Evolutionary conservation across 495 filamentous ascomycete genomes (phyloP), one percentile per base, ranked within the genome.

Genomic region (Cercophora newfieldiana): DNA sequence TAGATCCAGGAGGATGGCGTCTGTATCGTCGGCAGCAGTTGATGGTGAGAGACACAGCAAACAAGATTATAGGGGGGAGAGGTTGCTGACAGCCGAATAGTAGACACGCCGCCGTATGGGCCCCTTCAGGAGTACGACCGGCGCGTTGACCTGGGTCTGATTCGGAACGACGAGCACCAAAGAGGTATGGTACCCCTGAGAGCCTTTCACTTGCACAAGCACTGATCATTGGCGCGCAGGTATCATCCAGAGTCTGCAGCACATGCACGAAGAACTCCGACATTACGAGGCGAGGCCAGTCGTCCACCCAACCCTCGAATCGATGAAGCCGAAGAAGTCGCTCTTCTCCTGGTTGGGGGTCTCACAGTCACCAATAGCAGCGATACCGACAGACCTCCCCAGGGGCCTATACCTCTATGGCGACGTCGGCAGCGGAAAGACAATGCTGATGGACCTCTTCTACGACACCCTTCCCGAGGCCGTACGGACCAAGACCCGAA

Each of bases 371-470:
- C 54, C 67, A 1, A 75, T 78, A 16, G 77, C 80, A n/a, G 75
- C 80, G 18, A 87, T 97, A 28, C 88, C 93, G 22, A 73, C 83
- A 59, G 84, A 89, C 68, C 82, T 97, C 7, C 95, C 95, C 0
- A 90, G 92, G 69, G 96, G 96, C 0, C 75, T 98, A 44, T 98
- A 98, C 72, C 90, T 99, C 80, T 98, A 91, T 72, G 96, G 96
- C 21, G 95, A 98, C 76, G 96, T 99, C 10, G 96, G 96, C 24
- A 94, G 92, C 72, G 96, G 96, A 51, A 99, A 99, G 83, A 98
- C 96, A 1, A 99, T 99, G 96, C 81, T 99, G 68, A 98, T 99
- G 95, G 96, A 99, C 73, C 82, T 99, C 71, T 98, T 99, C 78
- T 97, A 93, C 79, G 93, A 98, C 61, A 97, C 94, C 1, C 79